A percentile compares a stretch with the other conserved stretches of the same genome.
Evolutionary conservation across 768 basidiomycete species (phyloP).

Genomic region (Boletus reticuloceps): DNA sequence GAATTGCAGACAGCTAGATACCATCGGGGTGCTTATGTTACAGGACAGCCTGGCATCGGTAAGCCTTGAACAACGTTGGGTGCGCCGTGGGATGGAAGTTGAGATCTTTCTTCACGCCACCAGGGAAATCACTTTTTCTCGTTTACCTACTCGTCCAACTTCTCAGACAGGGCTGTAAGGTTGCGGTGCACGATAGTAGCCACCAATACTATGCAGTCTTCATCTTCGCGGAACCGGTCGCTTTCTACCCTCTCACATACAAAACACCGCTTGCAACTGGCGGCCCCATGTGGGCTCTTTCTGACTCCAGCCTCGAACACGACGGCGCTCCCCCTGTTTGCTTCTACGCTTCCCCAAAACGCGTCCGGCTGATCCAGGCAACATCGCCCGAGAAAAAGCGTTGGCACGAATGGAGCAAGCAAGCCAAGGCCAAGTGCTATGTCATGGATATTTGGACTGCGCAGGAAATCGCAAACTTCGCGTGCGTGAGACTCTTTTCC

Average conservation of each 20-base stretch:
- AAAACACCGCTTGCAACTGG: neutral
- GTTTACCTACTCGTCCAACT: neutral
- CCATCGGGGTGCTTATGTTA: no score
- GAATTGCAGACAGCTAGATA: no score
- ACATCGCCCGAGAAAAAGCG: neutral
- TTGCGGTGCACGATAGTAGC: neutral
- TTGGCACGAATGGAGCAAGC: conserved; percentile 3
- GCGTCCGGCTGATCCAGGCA: neutral
- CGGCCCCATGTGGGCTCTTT: neutral
- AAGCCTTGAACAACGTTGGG: neutral
- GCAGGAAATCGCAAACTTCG: neutral
- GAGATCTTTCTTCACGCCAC: neutral
- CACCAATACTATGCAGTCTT: neutral
- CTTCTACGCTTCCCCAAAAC: neutral
- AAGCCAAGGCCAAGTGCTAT: neutral
- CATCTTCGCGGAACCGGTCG: neutral
- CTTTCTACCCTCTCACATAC: neutral
- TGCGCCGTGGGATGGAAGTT: neutral
- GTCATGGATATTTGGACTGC: conserved; percentile 3
- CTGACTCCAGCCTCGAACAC: neutral
- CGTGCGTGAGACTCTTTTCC: neutral
- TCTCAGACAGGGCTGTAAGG: neutral
- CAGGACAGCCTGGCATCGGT: neutral
- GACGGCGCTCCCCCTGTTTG: no score
- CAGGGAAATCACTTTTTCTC: neutral